These are phyloP conservation scores for Mortierella sp. DNA, from an alignment of 371 early-diverging fungal species.

Conservation along the genomic window DNA sequence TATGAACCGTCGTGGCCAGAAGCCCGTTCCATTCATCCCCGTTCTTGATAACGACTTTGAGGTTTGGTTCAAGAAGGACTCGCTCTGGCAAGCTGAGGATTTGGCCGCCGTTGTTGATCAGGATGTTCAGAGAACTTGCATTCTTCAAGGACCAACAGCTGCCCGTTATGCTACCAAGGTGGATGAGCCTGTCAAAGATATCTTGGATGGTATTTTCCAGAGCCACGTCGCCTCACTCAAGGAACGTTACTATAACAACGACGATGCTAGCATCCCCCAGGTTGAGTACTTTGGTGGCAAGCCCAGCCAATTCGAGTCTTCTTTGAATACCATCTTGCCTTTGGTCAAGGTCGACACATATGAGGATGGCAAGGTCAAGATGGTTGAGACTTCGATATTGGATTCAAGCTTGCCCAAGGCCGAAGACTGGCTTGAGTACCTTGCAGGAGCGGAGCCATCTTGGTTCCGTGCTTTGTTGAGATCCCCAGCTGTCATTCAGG, in stretches of 20 bases:
- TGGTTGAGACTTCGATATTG: conserved; percentile 68
- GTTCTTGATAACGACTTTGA: conserved; percentile 94
- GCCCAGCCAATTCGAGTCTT: conserved; percentile 52
- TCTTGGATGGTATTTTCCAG: conserved; percentile 89
- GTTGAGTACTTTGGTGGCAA: conserved; percentile 88
- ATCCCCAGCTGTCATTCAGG: conserved; percentile 86
- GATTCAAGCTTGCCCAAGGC: conserved; percentile 73
- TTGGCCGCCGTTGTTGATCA: conserved; percentile 91
- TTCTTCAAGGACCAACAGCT: conserved; percentile 96
- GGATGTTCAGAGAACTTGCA: conserved; percentile 94
- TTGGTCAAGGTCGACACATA: conserved; percentile 49
- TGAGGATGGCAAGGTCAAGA: conserved; percentile 59
- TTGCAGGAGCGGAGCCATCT: conserved; percentile 77
- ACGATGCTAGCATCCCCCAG: conserved; percentile 75
- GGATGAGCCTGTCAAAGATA: conserved; percentile 92
- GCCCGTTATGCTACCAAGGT: conserved; percentile 81
- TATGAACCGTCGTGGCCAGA: conserved; percentile 86
- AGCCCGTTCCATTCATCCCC: conserved; percentile 95
- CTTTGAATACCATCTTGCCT: conserved; percentile 26
- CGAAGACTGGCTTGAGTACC: conserved; percentile 79
- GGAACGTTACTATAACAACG: conserved; percentile 81
- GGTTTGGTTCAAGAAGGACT: conserved; percentile 97
- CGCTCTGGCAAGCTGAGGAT: conserved; percentile 96
- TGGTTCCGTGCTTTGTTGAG: conserved; percentile 94
- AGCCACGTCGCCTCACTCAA: conserved; percentile 86